These are phyloP conservation scores for Cyberlindnera maritima DNA, from an alignment of 805 yeast genomes.

Conservation along the genomic window DNA sequence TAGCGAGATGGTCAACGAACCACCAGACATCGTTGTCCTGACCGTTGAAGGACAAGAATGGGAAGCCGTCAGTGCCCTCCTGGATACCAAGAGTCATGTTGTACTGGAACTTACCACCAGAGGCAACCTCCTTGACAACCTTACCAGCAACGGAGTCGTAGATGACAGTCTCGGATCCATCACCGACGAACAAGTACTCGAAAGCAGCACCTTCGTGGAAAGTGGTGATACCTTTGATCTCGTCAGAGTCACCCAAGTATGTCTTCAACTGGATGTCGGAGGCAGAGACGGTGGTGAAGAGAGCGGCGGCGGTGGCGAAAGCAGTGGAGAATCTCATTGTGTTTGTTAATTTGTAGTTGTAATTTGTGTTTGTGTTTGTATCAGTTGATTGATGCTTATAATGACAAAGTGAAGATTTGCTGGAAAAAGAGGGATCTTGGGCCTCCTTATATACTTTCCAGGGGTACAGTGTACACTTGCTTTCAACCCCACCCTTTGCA, in stretches of 20 bases:
- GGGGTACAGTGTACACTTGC: no score
- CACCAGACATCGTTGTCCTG: constrained; percentile 6
- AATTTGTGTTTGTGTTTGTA: no score
- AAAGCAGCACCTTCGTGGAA: constrained; percentile 25
- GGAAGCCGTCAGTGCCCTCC: constrained; percentile 8
- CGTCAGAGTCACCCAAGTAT: background rate
- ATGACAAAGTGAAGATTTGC: no score
- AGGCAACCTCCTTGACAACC: constrained; percentile 2
- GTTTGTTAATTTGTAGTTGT: background rate
- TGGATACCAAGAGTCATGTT: constrained; percentile 8
- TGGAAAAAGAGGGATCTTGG: background rate
- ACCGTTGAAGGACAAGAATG: constrained; percentile 14
- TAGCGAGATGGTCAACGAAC: background rate
- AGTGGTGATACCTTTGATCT: constrained; percentile 9
- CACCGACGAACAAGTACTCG: constrained; percentile 17
- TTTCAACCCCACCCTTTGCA: no score
- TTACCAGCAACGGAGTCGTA: constrained; percentile 9
- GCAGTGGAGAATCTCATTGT: constrained; percentile 12
- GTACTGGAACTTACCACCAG: background rate
- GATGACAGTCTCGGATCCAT: constrained; percentile 2
- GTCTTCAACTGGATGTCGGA: constrained; percentile 5
- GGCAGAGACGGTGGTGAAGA: constrained; percentile 5
- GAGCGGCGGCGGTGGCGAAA: constrained; percentile 3
- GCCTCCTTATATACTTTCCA: background rate
- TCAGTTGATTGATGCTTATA: no score